These are phyloP conservation scores for Aspergillus affinis DNA, from an alignment of 495 filamentous ascomycete genomes.

Conservation along the genomic window DNA sequence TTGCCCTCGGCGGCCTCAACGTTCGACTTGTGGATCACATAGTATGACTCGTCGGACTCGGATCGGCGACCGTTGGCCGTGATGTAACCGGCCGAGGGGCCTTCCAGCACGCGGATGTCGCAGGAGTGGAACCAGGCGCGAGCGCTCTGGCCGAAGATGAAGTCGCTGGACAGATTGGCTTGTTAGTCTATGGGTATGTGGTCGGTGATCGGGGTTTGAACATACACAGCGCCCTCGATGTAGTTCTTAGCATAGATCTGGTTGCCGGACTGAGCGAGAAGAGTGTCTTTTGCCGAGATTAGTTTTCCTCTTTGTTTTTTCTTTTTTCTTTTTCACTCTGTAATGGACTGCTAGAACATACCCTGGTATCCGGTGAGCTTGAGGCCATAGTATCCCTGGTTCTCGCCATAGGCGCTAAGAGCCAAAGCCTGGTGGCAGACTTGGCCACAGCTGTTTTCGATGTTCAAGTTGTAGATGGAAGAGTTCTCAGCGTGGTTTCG, in stretches of 20 bases:
- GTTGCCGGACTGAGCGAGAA: conserved; percentile 56
- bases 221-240: conserved; percentile 55
- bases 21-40: conserved; percentile 60
- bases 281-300: conserved; percentile 42
- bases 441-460: conserved; percentile 54
- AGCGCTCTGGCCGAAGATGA: conserved; percentile 64
- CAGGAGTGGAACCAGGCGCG: conserved; percentile 61
- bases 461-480: conserved; percentile 63
- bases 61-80: conserved; percentile 60
- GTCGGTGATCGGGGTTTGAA: background rate
- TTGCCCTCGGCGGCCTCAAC: conserved; percentile 48
- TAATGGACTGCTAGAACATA: background rate
- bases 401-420: conserved; percentile 49
- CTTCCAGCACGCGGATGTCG: conserved; percentile 52
- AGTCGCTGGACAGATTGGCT: conserved; percentile 40
- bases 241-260: conserved; percentile 56
- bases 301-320: background rate
- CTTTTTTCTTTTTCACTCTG: too few species aligned
- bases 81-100: conserved; percentile 45
- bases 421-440: conserved; percentile 59
- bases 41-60: conserved; percentile 52
- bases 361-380: conserved; percentile 56
- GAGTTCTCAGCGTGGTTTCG: conserved; percentile 50
- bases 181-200: background rate
- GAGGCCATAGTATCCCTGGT: conserved; percentile 60